Evolutionary conservation across 768 basidiomycete species (phyloP).

Genomic region (Rhodotorula paludigena): DNA sequence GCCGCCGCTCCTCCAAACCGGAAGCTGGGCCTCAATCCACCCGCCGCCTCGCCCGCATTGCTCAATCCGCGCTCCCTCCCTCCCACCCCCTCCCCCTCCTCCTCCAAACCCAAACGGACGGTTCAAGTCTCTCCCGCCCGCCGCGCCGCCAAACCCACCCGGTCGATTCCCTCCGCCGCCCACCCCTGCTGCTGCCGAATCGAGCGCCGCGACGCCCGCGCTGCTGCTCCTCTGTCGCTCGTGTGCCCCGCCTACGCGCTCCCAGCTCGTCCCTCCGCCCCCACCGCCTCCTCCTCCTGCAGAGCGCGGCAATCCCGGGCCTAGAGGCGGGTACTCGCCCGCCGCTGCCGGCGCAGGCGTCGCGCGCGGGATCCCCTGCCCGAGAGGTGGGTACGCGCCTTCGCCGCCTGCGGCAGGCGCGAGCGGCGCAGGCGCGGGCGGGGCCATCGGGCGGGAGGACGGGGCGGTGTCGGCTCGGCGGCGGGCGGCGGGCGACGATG

Average conservation of each 20-base stretch:
- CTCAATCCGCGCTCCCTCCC: constrained; percentile 1
- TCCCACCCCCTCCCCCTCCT: neutral
- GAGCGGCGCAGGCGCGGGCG: neutral
- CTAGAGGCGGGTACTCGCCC: constrained; percentile 7
- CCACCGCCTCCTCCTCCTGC: neutral
- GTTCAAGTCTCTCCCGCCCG: neutral
- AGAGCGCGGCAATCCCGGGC: neutral
- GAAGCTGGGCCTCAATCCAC: neutral
- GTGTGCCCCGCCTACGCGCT: neutral
- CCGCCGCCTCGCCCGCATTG: neutral
- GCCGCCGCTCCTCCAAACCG: too few relatives aligned
- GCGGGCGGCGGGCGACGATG: neutral
- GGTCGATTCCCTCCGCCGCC: neutral
- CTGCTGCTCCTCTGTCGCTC: neutral
- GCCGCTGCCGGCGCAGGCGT: neutral
- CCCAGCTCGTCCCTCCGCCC: neutral
- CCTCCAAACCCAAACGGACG: constrained; percentile 4
- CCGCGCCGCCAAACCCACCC: neutral
- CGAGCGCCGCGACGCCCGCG: neutral
- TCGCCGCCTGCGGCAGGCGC: too few relatives aligned
- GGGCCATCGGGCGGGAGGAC: neutral
- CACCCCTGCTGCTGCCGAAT: neutral
- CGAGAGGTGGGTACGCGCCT: constrained; percentile 15
- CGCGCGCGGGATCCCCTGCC: neutral
- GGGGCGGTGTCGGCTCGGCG: constrained; percentile 33